Percentiles rank a stretch among this genome's conserved stretches.
Evolutionary conservation across 177 flowering plant species (phyloP).

Genomic region (Vitis hybrid): DNA sequence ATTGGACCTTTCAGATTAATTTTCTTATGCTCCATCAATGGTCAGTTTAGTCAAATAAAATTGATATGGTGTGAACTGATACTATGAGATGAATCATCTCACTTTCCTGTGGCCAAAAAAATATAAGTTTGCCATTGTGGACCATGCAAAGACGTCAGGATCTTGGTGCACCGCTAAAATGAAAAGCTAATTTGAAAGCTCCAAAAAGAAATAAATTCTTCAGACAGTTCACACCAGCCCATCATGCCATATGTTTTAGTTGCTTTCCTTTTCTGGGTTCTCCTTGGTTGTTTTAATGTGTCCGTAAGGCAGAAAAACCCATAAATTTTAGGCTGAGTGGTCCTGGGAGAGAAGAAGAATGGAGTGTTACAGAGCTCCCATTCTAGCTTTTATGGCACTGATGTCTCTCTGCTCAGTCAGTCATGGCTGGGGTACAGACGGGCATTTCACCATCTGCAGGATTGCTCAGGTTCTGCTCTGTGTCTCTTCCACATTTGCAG

Average conservation of each 20-base stretch:
- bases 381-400: constrained; percentile 15
- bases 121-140: too few species aligned
- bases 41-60: neutral
- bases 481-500: neutral
- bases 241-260: neutral
- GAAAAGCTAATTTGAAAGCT: too few species aligned
- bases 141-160: too few species aligned
- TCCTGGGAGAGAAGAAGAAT: constrained; percentile 7
- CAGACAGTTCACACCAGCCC: constrained; percentile 7
- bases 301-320: neutral
- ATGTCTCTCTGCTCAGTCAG: constrained; percentile 20
- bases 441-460: constrained; percentile 39
- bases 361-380: constrained; percentile 14
- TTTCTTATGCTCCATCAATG: neutral
- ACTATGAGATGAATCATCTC: neutral
- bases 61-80: neutral
- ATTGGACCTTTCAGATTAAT: too few species aligned
- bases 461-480: constrained; percentile 43
- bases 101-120: too few species aligned
- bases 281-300: neutral
- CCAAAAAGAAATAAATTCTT: neutral
- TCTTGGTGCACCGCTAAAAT: too few species aligned
- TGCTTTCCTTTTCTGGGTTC: neutral
- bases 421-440: constrained; percentile 52
- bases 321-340: too few species aligned